phyloP scores from a whole-genome alignment of 176 grass and related monocot species.

The sorghum (Sorghum bicolor) region Sorghum_bicolor_NCBIv3 NC_012872.2:63468001-63468500 shows the following conservation, averaged over 20 bases:
- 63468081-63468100: not conserved
- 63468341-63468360: not conserved
- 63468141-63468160: not conserved
- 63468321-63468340: not conserved
- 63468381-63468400: not conserved
- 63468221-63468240: not conserved
- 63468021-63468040: conserved; percentile 60
- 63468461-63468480: not conserved
- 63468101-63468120: not conserved
- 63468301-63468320: not conserved
- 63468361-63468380: not conserved
- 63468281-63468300: not conserved
- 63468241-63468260: not conserved
- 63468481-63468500: not conserved
- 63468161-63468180: not conserved
- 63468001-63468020: conserved; percentile 48
- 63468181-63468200: not conserved
- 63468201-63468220: not conserved
- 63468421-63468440: conserved; percentile 13
- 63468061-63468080: not conserved
- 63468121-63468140: conserved; percentile 1
- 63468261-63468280: not conserved
- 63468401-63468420: not conserved
- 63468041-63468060: conserved; percentile 52
- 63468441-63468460: not conserved